Base-by-base conservation (phyloP, 1,284 basidiomycete species). In the Leccinum proximum region DNA sequence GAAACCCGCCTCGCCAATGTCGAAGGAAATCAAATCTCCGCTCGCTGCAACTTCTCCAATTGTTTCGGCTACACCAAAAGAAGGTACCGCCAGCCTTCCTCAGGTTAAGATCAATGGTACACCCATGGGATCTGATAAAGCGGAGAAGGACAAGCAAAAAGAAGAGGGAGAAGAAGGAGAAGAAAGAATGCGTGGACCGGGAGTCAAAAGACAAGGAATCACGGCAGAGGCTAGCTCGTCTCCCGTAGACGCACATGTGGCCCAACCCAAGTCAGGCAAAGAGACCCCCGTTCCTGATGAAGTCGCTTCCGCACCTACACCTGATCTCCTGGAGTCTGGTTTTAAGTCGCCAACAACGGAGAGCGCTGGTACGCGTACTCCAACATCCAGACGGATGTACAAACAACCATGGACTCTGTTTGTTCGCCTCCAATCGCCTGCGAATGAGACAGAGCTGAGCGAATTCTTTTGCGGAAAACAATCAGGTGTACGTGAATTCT, bases 321-420 rank as follows among this genome's bases (percentile, higher is more conserved):
- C 65, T 48, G 78, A 78, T 57, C 76, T 77, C 5, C 71, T 69
- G 3, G 76, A 82, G 30, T 81, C 81, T 54, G 78, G 79, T 37
- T 71, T 82, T 45, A 75, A 77, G 65, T 81, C 81, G 6, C 87
- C 87, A 14, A 79, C 78, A 38, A 84, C 82, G 30, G 87, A 88
- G 64, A 82, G 80, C 61, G 79, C 84, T 0, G 90, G 91, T 8
- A 78, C 79, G 38, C 82, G 89, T 62, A 89, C 89, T 48, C 89
- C 91, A 30, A 88, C 86, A 67, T 81, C 84, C 60, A 80, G 80
- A 62, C 81, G 85, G 67, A 81, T 85, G 3, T 78, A 84, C n/a
- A 81, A 89, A 58, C 87, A 93, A 77, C 91, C 92, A 9, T 92
- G 89, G 85, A 95, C 93, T 4, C 82, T 96, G 63, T 96, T 92